These are phyloP conservation scores for Lasiodiplodia sp. DNA, from an alignment of 2,329 filamentous ascomycete genomes.

Conservation along the genomic window DNA sequence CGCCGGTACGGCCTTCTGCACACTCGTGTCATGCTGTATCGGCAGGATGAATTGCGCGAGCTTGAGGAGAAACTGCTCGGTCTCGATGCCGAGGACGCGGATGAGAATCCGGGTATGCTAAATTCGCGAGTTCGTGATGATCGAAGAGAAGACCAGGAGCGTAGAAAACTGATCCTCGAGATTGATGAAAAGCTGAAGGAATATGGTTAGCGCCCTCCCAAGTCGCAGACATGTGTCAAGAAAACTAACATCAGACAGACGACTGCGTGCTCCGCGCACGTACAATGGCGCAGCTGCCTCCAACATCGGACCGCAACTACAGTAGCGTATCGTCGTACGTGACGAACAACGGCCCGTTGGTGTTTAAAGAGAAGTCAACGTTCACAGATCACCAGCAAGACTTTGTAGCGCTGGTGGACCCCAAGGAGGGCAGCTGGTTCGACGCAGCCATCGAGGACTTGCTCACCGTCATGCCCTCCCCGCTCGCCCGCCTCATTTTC, in stretches of 20 bases:
- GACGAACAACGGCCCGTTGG: conserved; percentile 31
- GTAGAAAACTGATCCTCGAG: conserved; percentile 28
- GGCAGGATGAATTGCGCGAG: conserved; percentile 31
- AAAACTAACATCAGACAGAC: conserved; percentile 21
- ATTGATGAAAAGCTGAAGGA: conserved; percentile 31
- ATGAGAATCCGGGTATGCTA: conserved; percentile 15
- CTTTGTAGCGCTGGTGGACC: conserved; percentile 31
- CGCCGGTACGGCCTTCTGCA: conserved; percentile 33
- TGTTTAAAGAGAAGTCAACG: conserved; percentile 14
- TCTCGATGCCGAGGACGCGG: conserved; percentile 30
- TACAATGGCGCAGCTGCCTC: conserved; percentile 29
- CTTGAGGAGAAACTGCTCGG: conserved; percentile 30
- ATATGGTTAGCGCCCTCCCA: conserved; percentile 26
- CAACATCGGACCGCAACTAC: conserved; percentile 31
- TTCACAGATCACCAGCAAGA: conserved; percentile 30
- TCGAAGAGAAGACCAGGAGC: conserved; percentile 13
- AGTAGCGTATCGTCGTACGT: conserved; percentile 31
- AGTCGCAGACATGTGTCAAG: neutral
- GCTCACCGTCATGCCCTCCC: conserved; percentile 5
- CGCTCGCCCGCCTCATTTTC: conserved; percentile 25
- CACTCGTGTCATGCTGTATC: conserved; percentile 33
- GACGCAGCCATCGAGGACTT: conserved; percentile 30
- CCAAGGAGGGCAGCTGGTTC: conserved; percentile 31
- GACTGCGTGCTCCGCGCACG: conserved; percentile 31
- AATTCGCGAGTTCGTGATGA: conserved; percentile 28